phyloP scores from a whole-genome alignment of 176 grass and related monocot genomes.

The Microstegium vimineum region DNA sequence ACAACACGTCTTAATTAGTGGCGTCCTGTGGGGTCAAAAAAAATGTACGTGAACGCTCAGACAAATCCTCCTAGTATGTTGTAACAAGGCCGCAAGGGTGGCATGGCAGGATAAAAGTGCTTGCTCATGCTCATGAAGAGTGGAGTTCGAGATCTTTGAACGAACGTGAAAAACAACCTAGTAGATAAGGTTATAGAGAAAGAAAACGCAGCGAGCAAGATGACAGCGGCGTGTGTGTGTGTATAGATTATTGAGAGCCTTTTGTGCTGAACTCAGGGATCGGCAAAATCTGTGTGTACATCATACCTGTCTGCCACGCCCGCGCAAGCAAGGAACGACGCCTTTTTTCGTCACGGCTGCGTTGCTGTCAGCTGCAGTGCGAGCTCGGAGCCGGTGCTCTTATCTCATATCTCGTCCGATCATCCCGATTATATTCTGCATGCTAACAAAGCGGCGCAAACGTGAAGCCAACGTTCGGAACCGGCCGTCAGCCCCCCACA shows the following conservation, averaged over 20 bases:
- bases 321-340: not conserved
- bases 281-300: slow-evolving; percentile 26
- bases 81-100: too few relatives aligned
- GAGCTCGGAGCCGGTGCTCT: not conserved
- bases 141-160: not conserved
- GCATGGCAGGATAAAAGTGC: too few relatives aligned
- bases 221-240: not conserved
- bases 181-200: not conserved
- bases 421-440: not conserved
- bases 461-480: not conserved
- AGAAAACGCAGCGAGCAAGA: too few relatives aligned
- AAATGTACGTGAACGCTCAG: too few relatives aligned
- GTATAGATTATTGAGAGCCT: not conserved
- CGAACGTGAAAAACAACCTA: not conserved
- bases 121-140: too few relatives aligned
- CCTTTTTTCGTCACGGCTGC: not conserved
- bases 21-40: too few relatives aligned
- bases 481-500: not conserved
- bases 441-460: not conserved
- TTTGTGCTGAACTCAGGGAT: not conserved
- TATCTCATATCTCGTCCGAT: not conserved
- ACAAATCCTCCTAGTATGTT: too few relatives aligned
- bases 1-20: too few relatives aligned
- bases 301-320: slow-evolving; percentile 50
- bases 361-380: not conserved